Conservation (phyloP, 2,329 filamentous ascomycete species). For the Ceratocystis destructans region DNA sequence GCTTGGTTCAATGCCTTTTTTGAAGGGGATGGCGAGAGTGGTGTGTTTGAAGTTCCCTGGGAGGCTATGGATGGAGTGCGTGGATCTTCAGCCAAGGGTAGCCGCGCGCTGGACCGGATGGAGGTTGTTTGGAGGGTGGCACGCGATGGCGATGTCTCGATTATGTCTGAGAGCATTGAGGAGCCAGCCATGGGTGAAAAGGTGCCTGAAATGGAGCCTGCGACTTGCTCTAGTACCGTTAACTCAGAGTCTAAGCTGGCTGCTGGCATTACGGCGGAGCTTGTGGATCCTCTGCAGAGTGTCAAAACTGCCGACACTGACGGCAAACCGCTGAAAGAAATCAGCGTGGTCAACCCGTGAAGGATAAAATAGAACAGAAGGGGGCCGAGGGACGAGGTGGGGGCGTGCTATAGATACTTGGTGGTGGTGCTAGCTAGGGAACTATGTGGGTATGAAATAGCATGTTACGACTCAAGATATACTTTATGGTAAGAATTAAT, state of each 20-base stretch:
- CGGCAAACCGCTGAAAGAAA: conserved; percentile 26
- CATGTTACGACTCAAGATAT: background rate
- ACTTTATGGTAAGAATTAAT: background rate
- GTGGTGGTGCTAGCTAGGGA: background rate
- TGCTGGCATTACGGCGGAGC: conserved; percentile 30
- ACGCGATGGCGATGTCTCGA: conserved; percentile 15
- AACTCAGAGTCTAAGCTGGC: conserved; percentile 30
- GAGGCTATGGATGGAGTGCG: conserved; percentile 85
- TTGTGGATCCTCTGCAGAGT: conserved; percentile 27
- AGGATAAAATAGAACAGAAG: background rate
- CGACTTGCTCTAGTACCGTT: conserved; percentile 59
- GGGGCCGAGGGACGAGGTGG: background rate
- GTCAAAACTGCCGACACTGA: conserved; percentile 28
- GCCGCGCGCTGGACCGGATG: conserved; percentile 64
- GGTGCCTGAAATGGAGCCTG: conserved; percentile 53
- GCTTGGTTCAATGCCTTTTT: conserved; percentile 97
- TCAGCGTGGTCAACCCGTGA: conserved; percentile 12
- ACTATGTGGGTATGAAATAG: background rate
- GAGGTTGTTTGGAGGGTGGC: conserved; percentile 66
- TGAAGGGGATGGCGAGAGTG: conserved; percentile 55
- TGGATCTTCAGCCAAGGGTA: conserved; percentile 70
- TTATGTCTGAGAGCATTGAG: conserved; percentile 29
- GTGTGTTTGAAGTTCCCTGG: conserved; percentile 46
- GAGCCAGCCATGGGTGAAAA: conserved; percentile 54
- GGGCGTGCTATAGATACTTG: background rate